Percentiles rank a stretch among this genome's conserved stretches.
phyloP scores from a whole-genome alignment of 306 rosid species.

The Medicago lupulina region DNA sequence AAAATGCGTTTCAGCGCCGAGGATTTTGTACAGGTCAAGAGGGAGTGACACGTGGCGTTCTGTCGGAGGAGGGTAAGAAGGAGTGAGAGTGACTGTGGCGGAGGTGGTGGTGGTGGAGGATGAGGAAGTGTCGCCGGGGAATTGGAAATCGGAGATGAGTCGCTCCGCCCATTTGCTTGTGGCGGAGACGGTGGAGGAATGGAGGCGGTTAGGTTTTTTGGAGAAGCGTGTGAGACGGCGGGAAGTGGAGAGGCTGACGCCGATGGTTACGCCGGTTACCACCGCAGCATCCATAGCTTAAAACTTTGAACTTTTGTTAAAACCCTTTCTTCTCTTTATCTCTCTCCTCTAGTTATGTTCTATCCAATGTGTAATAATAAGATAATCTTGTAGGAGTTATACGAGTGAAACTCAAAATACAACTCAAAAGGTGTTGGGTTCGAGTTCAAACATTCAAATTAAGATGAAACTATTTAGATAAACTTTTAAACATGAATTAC shows the following conservation, averaged over 20 bases:
- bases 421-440: too few relatives aligned
- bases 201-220: slow-evolving; percentile 43
- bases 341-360: not conserved
- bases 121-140: slow-evolving; percentile 73
- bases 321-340: not conserved
- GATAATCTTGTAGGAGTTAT: too few relatives aligned
- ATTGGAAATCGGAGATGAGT: slow-evolving; percentile 87
- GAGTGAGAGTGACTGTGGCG: slow-evolving; percentile 54
- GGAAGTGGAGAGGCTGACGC: slow-evolving; percentile 56
- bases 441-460: too few relatives aligned
- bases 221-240: slow-evolving; percentile 38
- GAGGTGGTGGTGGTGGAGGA: slow-evolving; percentile 53
- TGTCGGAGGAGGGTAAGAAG: slow-evolving; percentile 53
- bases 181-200: slow-evolving; percentile 56
- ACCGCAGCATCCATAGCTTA: slow-evolving; percentile 52
- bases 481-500: too few relatives aligned
- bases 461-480: too few relatives aligned
- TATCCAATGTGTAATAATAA: not conserved
- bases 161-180: slow-evolving; percentile 98
- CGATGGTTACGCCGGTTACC: slow-evolving; percentile 54
- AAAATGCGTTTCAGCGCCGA: slow-evolving; percentile 88
- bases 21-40: slow-evolving; percentile 73
- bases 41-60: slow-evolving; percentile 79
- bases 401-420: too few relatives aligned
- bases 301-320: slow-evolving; percentile 1